Evolutionary conservation across 768 basidiomycete species (phyloP), one percentile per base, ranked within the genome.

Genomic region (Boletus rex-veris): DNA sequence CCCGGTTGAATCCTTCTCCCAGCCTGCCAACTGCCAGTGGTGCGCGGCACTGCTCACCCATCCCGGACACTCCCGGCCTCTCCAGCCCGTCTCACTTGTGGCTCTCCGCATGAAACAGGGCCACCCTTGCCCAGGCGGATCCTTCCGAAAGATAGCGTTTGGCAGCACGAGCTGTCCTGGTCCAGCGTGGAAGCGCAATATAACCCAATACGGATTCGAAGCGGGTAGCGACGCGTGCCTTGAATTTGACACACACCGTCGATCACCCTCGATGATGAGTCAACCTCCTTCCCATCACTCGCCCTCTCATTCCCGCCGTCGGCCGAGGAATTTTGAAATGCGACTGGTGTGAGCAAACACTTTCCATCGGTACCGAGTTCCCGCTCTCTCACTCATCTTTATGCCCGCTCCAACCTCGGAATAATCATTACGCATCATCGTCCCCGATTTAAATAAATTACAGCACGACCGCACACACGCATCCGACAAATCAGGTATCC

Each of bases 211-310:
- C 33, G 56, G 64, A 7, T 28, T 58, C 65, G 55, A 67, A 54
- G 63, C 46, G 16, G 7, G 9, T 36, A 38, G 50, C 52, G 38
- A n/a, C 58, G 30, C 47, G 65, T 67, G 56, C 65, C 64, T 69
- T 53, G 55, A 30, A 64, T 47, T 63, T 54, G 61, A 21, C 52
- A 30, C 53, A 36, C 57, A 61, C 62, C 54, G 66, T 66, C 65
- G 67, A 65, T 65, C 64, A 64, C 64, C 63, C 63, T 64, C 63
- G 63, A 63, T 57, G 54, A 54, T 57, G 33, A 35, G 33, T 56
- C 52, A 60, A 50, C 53, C 38, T 21, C 11, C 15, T 52, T 48
- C 56, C 45, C 48, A 48, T 9, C 49, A 11, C 54, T 5, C 48
- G 0, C 38, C 1, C 30, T 24, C 37, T 26, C 49, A 24, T 54